phyloP scores from a whole-genome alignment of 257 asterid species.

The Eustoma russellianum region DNA sequence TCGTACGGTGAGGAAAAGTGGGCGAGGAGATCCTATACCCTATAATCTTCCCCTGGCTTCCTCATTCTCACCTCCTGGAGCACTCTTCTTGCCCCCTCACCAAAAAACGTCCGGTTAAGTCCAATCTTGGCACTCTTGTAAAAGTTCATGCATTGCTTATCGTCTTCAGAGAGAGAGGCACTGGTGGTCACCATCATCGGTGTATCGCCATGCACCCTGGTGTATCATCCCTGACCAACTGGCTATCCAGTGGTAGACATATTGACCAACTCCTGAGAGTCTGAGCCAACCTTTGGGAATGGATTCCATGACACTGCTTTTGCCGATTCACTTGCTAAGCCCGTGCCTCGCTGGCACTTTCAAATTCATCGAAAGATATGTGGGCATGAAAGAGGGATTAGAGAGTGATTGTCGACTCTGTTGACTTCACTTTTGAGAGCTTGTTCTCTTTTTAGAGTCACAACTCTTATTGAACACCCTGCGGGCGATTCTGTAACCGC shows the following conservation, averaged over 20 bases:
- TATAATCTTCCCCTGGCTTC: conserved; percentile 18
- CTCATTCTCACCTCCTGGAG: conserved; percentile 25
- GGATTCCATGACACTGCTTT: conserved; percentile 60
- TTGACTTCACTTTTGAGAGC: no score
- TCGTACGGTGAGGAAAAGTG: no score
- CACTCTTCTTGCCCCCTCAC: conserved; percentile 44
- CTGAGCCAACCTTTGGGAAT: conserved; percentile 72
- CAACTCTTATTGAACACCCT: no score
- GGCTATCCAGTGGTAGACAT: conserved; percentile 64
- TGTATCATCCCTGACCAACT: conserved; percentile 70
- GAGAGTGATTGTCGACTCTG: no score
- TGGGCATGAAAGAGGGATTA: no score
- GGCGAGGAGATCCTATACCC: no score
- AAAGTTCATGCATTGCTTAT: conserved; percentile 52
- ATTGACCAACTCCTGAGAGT: conserved; percentile 62
- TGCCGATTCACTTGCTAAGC: no score
- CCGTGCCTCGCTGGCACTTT: no score
- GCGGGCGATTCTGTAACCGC: no score
- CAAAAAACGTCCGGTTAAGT: conserved; percentile 36
- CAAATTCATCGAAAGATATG: no score
- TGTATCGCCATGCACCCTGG: conserved; percentile 70
- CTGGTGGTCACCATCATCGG: conserved; percentile 21
- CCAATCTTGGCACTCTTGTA: conserved; percentile 53
- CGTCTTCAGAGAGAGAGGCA: conserved; percentile 48
- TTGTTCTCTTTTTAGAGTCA: no score